Percentiles rank a stretch among this genome's conserved stretches.
These are phyloP conservation scores for Myriosclerotinia scirpicola DNA, from an alignment of 2,329 filamentous ascomycete genomes.

Conservation along the genomic window DNA sequence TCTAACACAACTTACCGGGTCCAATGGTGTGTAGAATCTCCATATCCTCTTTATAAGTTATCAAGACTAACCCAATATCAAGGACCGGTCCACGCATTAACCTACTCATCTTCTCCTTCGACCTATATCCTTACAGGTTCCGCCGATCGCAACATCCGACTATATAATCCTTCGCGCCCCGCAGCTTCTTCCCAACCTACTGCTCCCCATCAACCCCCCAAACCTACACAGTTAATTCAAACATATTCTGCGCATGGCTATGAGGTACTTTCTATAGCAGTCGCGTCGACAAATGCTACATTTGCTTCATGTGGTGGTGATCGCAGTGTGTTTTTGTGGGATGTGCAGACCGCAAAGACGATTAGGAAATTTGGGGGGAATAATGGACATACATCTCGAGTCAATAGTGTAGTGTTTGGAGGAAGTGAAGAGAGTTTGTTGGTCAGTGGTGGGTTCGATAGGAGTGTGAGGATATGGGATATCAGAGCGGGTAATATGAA, in stretches of 20 bases:
- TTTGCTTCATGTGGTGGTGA: conserved; percentile 91
- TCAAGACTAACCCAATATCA: conserved; percentile 15
- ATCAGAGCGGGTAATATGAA: conserved; percentile 49
- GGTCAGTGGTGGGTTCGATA: conserved; percentile 72
- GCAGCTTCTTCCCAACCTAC: conserved; percentile 45
- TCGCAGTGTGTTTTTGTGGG: conserved; percentile 90
- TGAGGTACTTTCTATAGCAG: conserved; percentile 78
- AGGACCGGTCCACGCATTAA: conserved; percentile 71
- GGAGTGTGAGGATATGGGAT: conserved; percentile 77
- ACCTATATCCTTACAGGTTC: conserved; percentile 83
- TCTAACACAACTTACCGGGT: conserved; percentile 56
- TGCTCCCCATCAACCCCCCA: conserved; percentile 43
- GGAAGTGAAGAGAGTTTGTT: conserved; percentile 74
- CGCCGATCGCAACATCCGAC: conserved; percentile 78
- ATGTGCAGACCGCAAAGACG: conserved; percentile 79
- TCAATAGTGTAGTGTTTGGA: conserved; percentile 78
- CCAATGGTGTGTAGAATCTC: conserved; percentile 51
- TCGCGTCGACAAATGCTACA: conserved; percentile 73
- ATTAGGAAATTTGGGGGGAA: conserved; percentile 69
- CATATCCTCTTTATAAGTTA: neutral
- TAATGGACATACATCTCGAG: conserved; percentile 47
- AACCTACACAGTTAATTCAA: conserved; percentile 65
- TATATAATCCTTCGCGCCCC: conserved; percentile 73
- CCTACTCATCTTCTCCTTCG: conserved; percentile 70
- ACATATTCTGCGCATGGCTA: conserved; percentile 90